A percentile compares a stretch with the other conserved stretches of the same genome.
phyloP scores from a whole-genome alignment of 2,329 filamentous ascomycete species.

The Knufia petricola region DNA sequence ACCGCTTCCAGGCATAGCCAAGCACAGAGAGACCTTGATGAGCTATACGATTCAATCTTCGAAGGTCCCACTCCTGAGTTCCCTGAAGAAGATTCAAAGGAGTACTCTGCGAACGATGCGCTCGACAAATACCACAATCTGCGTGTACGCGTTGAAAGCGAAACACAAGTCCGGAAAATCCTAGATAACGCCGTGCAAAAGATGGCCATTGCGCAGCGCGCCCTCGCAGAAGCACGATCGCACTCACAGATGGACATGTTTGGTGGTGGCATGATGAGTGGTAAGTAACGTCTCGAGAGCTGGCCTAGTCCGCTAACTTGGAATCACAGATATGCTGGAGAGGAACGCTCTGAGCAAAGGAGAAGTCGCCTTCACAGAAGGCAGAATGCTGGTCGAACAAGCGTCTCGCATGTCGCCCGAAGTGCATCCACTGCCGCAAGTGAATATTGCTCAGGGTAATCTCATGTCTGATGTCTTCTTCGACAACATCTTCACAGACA shows the following conservation, averaged over 20 bases:
- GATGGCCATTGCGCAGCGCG: constrained; percentile 29
- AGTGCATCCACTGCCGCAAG: constrained; percentile 30
- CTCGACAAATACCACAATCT: constrained; percentile 27
- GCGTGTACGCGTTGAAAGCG: constrained; percentile 20
- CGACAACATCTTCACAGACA: constrained; percentile 46
- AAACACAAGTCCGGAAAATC: constrained; percentile 34
- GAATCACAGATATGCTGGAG: constrained; percentile 45
- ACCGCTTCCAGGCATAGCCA: constrained; percentile 29
- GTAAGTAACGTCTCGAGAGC: too few relatives aligned
- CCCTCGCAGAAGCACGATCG: constrained; percentile 36
- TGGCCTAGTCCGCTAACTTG: constrained; percentile 12
- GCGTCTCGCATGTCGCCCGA: constrained; percentile 33
- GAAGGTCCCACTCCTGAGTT: constrained; percentile 43
- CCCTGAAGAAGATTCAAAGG: constrained; percentile 44
- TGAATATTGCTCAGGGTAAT: constrained; percentile 38
- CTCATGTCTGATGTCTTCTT: constrained; percentile 46
- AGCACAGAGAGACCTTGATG: constrained; percentile 41
- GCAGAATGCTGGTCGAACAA: constrained; percentile 33
- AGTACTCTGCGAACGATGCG: constrained; percentile 31
- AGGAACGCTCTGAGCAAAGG: constrained; percentile 42
- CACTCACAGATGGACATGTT: constrained; percentile 41
- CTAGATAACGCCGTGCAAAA: constrained; percentile 32
- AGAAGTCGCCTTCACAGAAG: constrained; percentile 35
- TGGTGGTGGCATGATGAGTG: constrained; percentile 32
- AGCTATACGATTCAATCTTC: constrained; percentile 47